A percentile compares a stretch with the other conserved stretches of the same genome.
These are phyloP conservation scores for Apiotrichum porosum DNA, from an alignment of 1,284 basidiomycete genomes.

Conservation along the genomic window DNA sequence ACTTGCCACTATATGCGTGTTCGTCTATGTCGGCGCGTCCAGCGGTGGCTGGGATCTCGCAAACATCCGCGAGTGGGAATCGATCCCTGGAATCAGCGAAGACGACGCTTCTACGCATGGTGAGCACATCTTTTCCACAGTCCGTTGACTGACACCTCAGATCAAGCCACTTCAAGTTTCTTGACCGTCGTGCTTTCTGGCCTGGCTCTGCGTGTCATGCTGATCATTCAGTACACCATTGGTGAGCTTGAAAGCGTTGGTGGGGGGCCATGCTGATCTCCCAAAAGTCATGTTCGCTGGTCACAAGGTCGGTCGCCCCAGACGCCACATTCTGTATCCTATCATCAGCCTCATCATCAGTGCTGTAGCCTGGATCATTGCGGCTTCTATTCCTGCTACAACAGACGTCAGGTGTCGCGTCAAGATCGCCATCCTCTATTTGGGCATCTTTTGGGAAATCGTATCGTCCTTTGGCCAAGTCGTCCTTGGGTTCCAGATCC, in stretches of 20 bases:
- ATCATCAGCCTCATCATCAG: not conserved
- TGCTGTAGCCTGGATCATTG: not conserved
- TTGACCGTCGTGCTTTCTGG: constrained; percentile 24
- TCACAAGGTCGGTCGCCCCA: not conserved
- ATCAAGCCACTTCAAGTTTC: constrained; percentile 11
- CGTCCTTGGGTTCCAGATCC: constrained; percentile 1
- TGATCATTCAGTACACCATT: constrained; percentile 22
- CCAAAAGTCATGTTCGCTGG: not conserved
- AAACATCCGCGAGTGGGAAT: no score
- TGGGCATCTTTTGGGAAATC: constrained; percentile 22
- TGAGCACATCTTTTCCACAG: not conserved
- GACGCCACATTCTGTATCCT: not conserved
- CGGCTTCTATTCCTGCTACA: constrained; percentile 16
- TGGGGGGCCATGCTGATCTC: not conserved
- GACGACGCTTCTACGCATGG: not conserved
- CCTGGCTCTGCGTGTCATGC: constrained; percentile 12
- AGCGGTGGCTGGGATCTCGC: constrained; percentile 30
- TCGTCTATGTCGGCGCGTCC: constrained; percentile 31
- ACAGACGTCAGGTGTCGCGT: constrained; percentile 1
- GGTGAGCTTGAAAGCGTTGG: not conserved
- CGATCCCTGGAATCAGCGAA: no score
- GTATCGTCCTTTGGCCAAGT: constrained; percentile 1
- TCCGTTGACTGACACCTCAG: not conserved
- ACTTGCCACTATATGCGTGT: constrained; percentile 21
- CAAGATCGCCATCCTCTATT: constrained; percentile 32